A percentile compares a stretch with the other conserved stretches of the same genome.
These are phyloP conservation scores for Citrus sinensis DNA, from an alignment of 345 rosid species.

Conservation along the genomic window DNA sequence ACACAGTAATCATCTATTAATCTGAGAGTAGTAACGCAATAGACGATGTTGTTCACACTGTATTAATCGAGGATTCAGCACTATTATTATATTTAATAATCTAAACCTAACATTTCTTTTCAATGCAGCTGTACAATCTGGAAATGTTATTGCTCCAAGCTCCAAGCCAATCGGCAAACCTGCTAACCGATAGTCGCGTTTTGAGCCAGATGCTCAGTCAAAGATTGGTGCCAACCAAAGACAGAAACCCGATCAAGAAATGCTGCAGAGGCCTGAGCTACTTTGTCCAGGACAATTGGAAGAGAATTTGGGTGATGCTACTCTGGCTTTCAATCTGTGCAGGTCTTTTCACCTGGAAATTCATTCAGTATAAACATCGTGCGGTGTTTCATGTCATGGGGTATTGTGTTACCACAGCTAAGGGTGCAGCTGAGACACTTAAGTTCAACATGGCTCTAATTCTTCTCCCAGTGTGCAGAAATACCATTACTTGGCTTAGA, in stretches of 20 bases:
- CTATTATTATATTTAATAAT: neutral
- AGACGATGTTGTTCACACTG: too few relatives aligned
- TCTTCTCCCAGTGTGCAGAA: slow-evolving; percentile 75
- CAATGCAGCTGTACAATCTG: slow-evolving; percentile 54
- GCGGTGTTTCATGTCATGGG: slow-evolving; percentile 70
- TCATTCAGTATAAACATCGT: slow-evolving; percentile 57
- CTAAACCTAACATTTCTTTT: neutral
- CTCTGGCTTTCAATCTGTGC: slow-evolving; percentile 61
- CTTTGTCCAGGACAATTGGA: slow-evolving; percentile 75
- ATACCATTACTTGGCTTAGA: slow-evolving; percentile 76
- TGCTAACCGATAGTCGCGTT: slow-evolving; percentile 43
- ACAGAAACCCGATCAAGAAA: slow-evolving; percentile 52
- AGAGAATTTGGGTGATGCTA: slow-evolving; percentile 71
- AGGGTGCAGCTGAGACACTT: slow-evolving; percentile 74
- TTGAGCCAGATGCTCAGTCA: slow-evolving; percentile 67
- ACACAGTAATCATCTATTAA: neutral
- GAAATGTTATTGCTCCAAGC: slow-evolving; percentile 73
- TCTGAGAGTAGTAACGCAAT: too few relatives aligned
- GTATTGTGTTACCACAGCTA: slow-evolving; percentile 70
- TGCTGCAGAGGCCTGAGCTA: slow-evolving; percentile 33
- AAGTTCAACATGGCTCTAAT: slow-evolving; percentile 90
- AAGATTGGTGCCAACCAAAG: slow-evolving; percentile 69
- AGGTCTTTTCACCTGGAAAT: slow-evolving; percentile 75
- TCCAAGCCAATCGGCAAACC: slow-evolving; percentile 48
- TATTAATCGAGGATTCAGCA: too few relatives aligned